Conservation (phyloP, 768 basidiomycete genomes). For the Phylloporus sp. region DNA sequence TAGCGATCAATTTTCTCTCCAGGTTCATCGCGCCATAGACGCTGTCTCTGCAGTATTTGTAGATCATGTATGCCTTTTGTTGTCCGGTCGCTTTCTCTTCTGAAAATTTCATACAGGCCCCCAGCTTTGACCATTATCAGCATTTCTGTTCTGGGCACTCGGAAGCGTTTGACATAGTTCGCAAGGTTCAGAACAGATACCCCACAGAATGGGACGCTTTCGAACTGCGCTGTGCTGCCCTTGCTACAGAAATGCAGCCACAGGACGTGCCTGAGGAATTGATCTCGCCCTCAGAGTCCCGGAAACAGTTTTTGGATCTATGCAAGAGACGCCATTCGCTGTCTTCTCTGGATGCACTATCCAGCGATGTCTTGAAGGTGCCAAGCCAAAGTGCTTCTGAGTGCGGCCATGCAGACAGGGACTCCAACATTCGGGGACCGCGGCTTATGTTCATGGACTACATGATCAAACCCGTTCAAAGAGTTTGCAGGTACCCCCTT, state of each 20-base stretch:
- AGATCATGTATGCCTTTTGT: slow-evolving; percentile 40
- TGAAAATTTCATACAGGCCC: slow-evolving; percentile 44
- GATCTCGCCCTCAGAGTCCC: slow-evolving; percentile 1
- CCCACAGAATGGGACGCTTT: slow-evolving; percentile 77
- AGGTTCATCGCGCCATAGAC: slow-evolving; percentile 35
- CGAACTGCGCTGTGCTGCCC: slow-evolving; percentile 68
- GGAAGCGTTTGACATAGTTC: slow-evolving; percentile 72
- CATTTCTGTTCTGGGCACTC: slow-evolving; percentile 83
- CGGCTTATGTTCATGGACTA: slow-evolving; percentile 76
- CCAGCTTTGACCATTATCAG: slow-evolving; percentile 74
- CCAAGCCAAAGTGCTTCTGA: slow-evolving; percentile 26
- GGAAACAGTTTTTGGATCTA: slow-evolving; percentile 22
- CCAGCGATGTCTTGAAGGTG: slow-evolving; percentile 31
- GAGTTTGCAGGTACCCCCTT: slow-evolving; percentile 93
- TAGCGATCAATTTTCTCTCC: slow-evolving; percentile 18
- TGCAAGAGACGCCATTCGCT: slow-evolving; percentile 43
- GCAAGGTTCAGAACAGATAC: slow-evolving; percentile 57
- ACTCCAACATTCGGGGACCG: slow-evolving; percentile 25
- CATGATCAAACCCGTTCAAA: slow-evolving; percentile 94
- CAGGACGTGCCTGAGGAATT: slow-evolving; percentile 8
- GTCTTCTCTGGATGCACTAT: slow-evolving; percentile 46
- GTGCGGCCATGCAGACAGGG: slow-evolving; percentile 28
- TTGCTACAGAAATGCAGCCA: slow-evolving; percentile 38
- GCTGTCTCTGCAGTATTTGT: slow-evolving; percentile 53
- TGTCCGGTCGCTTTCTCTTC: background rate